Percentiles rank a stretch among this genome's conserved stretches.
Evolutionary conservation across 805 yeast genomes (phyloP).

Genomic region (Metschnikowia peoriensis): DNA sequence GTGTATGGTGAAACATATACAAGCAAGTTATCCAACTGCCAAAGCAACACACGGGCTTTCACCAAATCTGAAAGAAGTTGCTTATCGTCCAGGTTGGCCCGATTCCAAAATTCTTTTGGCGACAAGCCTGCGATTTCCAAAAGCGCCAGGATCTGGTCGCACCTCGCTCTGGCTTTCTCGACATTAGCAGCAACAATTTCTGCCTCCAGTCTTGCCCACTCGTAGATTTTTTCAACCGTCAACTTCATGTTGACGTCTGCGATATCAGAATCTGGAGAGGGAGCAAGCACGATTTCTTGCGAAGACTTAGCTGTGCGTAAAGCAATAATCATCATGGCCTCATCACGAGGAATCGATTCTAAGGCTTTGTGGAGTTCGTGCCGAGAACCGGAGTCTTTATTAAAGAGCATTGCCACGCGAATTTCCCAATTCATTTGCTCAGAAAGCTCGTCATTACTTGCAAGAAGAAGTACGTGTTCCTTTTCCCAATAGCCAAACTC

Average conservation of each 20-base stretch:
- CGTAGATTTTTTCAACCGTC: neutral
- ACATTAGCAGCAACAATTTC: neutral
- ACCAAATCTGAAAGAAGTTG: conserved; percentile 3
- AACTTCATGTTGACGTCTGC: neutral
- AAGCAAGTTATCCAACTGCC: conserved; percentile 1
- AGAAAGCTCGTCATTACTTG: conserved; percentile 4
- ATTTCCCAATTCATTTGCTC: conserved; percentile 9
- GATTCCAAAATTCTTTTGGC: neutral
- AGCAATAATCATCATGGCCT: conserved; percentile 5
- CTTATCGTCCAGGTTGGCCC: neutral
- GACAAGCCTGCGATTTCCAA: neutral
- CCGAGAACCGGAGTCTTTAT: neutral
- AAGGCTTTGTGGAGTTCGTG: neutral
- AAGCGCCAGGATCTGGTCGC: neutral
- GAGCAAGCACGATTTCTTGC: conserved; percentile 5
- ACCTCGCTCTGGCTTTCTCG: neutral
- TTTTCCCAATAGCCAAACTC: conserved; percentile 4
- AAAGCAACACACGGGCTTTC: conserved; percentile 6
- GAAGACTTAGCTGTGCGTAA: conserved; percentile 2
- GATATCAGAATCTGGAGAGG: conserved; percentile 2
- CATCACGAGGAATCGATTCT: conserved; percentile 1
- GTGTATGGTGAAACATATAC: neutral
- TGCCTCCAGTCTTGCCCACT: neutral
- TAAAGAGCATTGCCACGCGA: conserved; percentile 5
- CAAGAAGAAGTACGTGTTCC: conserved; percentile 5